These are phyloP conservation scores for Phytophthora hibernalis DNA, from an alignment of 352 stramenopile species.

Conservation along the genomic window DNA sequence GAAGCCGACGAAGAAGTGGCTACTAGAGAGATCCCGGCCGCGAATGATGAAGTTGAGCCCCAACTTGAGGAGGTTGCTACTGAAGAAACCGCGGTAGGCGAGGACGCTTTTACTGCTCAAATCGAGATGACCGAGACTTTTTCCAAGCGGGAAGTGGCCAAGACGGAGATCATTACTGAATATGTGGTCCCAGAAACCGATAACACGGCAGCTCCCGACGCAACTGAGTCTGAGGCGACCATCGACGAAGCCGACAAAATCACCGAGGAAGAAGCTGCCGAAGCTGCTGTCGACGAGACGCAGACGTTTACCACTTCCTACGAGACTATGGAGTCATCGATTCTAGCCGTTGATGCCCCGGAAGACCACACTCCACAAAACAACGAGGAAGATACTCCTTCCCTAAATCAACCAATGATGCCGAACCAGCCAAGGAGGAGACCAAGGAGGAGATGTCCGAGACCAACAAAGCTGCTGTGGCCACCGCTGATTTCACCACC, in stretches of 20 bases:
- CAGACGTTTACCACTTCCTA: slow-evolving; percentile 21
- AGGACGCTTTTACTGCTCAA: slow-evolving; percentile 1
- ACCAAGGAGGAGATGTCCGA: slow-evolving; percentile 3
- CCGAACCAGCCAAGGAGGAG: neutral
- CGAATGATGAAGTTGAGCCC: neutral
- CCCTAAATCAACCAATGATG: slow-evolving; percentile 8
- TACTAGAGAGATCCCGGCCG: neutral
- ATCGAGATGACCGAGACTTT: slow-evolving; percentile 9
- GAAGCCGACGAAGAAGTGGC: slow-evolving; percentile 1
- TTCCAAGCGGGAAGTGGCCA: slow-evolving; percentile 3
- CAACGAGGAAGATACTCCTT: neutral
- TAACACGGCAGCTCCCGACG: neutral
- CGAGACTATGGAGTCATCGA: slow-evolving; percentile 17
- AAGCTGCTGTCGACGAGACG: slow-evolving; percentile 17
- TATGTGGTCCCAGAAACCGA: slow-evolving; percentile 1
- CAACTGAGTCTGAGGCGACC: neutral
- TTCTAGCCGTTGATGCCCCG: neutral
- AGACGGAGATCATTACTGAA: neutral
- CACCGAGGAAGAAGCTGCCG: slow-evolving; percentile 2
- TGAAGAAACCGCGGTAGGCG: neutral
- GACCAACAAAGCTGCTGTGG: slow-evolving; percentile 12
- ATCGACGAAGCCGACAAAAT: slow-evolving; percentile 8
- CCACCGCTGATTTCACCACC: slow-evolving; percentile 33
- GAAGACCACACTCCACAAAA: slow-evolving; percentile 6
- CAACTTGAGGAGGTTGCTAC: slow-evolving; percentile 5